Conservation (phyloP, 371 early-diverging fungal species). For the Chytridium lagenaria region DNA sequence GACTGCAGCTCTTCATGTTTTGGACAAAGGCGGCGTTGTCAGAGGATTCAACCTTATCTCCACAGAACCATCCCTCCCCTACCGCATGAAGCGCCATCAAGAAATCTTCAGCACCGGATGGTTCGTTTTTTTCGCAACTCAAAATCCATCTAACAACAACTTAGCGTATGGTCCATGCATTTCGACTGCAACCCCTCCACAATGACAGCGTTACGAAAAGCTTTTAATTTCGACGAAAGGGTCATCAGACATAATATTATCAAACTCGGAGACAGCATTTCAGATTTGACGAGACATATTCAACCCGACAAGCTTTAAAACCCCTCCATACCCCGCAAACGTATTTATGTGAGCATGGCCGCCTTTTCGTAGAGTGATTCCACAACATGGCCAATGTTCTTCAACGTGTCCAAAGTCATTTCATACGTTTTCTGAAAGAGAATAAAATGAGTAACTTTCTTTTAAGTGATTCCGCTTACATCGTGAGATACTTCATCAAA, state of each 20-base stretch:
- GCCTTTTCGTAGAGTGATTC: constrained; percentile 93
- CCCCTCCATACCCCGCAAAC: not conserved
- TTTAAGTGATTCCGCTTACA: constrained; percentile 52
- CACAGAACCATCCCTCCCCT: constrained; percentile 42
- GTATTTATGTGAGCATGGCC: constrained; percentile 6
- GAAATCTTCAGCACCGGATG: constrained; percentile 40
- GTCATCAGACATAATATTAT: constrained; percentile 79
- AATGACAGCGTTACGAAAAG: constrained; percentile 65
- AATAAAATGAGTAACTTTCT: not conserved
- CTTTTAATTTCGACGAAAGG: constrained; percentile 71
- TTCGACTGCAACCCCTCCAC: constrained; percentile 76
- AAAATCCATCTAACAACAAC: not conserved
- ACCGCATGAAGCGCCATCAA: constrained; percentile 56
- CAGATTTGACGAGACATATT: constrained; percentile 27
- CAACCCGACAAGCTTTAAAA: not conserved
- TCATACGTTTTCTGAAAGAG: constrained; percentile 81
- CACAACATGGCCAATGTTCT: constrained; percentile 93
- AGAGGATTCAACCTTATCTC: constrained; percentile 69
- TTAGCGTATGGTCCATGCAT: constrained; percentile 78
- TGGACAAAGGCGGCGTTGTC: constrained; percentile 81
- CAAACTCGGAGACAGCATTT: constrained; percentile 66
- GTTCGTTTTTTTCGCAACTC: constrained; percentile 25
- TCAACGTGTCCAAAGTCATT: constrained; percentile 91
- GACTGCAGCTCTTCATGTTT: constrained; percentile 63
- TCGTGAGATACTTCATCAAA: constrained; percentile 90